Evolutionary conservation across 1,139 yeast species (phyloP).

Genomic region (Torulaspora globosa): DNA sequence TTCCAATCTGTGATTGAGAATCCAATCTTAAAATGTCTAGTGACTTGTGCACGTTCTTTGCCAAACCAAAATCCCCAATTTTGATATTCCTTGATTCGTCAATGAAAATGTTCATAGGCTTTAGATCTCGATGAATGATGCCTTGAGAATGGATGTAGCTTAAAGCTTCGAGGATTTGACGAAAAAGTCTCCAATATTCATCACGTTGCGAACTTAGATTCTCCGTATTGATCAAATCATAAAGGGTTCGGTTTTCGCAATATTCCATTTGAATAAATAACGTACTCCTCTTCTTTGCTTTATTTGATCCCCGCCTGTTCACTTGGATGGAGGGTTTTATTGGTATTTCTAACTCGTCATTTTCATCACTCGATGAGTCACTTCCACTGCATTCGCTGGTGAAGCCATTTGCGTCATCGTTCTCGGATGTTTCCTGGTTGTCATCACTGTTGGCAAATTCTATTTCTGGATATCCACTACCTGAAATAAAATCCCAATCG

Average conservation of each 20-base stretch:
- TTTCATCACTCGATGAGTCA: slow-evolving; percentile 16
- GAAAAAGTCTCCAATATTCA: slow-evolving; percentile 83
- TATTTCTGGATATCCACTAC: slow-evolving; percentile 55
- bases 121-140: slow-evolving; percentile 89
- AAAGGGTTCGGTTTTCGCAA: slow-evolving; percentile 88
- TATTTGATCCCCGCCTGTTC: slow-evolving; percentile 2
- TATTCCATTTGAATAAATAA: slow-evolving; percentile 94
- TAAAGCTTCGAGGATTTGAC: slow-evolving; percentile 88
- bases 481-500: slow-evolving; percentile 59
- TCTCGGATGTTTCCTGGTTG: slow-evolving; percentile 14
- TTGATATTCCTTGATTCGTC: slow-evolving; percentile 85
- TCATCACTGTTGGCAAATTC: slow-evolving; percentile 48
- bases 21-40: slow-evolving; percentile 37
- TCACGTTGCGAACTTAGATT: slow-evolving; percentile 68
- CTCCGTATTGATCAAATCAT: slow-evolving; percentile 70
- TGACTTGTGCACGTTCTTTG: slow-evolving; percentile 67
- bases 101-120: slow-evolving; percentile 93
- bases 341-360: slow-evolving; percentile 26
- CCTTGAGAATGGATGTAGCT: slow-evolving; percentile 91
- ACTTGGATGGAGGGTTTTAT: slow-evolving; percentile 21
- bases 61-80: slow-evolving; percentile 96
- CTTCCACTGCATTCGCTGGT: background rate
- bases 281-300: slow-evolving; percentile 43
- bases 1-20: slow-evolving; percentile 33
- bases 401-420: slow-evolving; percentile 1